Evolutionary conservation across 2,329 filamentous ascomycete genomes (phyloP), one percentile per base, ranked within the genome.

Genomic region (Penicillium sp.): DNA sequence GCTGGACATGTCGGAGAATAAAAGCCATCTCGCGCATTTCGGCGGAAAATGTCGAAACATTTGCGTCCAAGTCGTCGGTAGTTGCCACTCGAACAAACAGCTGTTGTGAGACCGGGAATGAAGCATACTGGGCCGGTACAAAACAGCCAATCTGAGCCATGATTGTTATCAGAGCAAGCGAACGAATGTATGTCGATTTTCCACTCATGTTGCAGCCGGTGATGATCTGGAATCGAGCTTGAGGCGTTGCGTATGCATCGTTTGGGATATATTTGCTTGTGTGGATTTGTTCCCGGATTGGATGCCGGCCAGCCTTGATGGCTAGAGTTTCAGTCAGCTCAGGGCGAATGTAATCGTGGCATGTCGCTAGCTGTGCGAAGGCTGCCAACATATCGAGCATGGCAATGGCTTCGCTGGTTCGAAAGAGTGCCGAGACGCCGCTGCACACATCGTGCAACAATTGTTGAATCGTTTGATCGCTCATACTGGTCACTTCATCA

Each of bases 141-240:
- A 93, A 96, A 52, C 80, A 85, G 2, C 89, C 90, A 35, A 95
- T 80, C 55, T 98, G 92, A 0, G 87, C 87, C 88, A 98, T 95
- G 41, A 98, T 80, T 30, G 84, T 79, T 56, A 93, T 78, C 20
- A 98, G 69, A 0, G 90, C 85, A 15, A 94, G 72, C 1, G 84
- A 82, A 33, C 87, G 80, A 45, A 96, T 95, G 56, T 95, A 96
- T 0, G 89, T 98, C 47, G 85, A 94, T 61, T 96, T 98, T 1
- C 89, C 92, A 52, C 87, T 94, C 92, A 98, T 98, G 54, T 98
- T 98, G 60, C 86, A 93, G 3, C 92, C 90, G 0, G 90, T 96
- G 46, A 98, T 82, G 44, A 96, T 84, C 49, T 96, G 89, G 54
- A 95, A 94, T 1, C 89, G 79, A 23, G 80, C 80, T 43, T 90